phyloP scores from a whole-genome alignment of 1,139 yeast genomes.

The Candida frijolesensis region DNA sequence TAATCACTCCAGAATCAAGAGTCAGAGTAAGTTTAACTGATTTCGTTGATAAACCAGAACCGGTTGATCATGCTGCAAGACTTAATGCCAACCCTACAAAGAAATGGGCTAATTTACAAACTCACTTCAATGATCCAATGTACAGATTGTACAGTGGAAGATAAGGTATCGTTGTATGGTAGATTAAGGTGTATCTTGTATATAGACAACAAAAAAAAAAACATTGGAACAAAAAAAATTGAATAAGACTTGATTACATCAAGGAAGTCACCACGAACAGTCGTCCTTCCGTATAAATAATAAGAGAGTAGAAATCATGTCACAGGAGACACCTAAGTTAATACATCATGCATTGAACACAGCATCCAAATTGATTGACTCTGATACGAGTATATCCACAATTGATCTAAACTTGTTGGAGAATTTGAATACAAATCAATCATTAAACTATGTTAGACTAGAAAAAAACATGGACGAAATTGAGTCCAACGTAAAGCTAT shows the following conservation, averaged over 20 bases:
- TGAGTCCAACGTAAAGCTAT: slow-evolving; percentile 33
- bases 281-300: background rate
- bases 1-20: slow-evolving; percentile 65
- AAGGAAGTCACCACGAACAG: background rate
- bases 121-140: slow-evolving; percentile 48
- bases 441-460: slow-evolving; percentile 56
- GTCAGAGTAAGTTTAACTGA: slow-evolving; percentile 72
- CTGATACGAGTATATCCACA: slow-evolving; percentile 56
- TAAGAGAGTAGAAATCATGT: slow-evolving; percentile 10
- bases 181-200: slow-evolving; percentile 9
- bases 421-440: slow-evolving; percentile 59
- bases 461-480: slow-evolving; percentile 48
- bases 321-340: slow-evolving; percentile 35
- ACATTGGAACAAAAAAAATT: background rate
- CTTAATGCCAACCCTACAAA: slow-evolving; percentile 67
- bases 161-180: slow-evolving; percentile 20
- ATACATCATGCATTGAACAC: slow-evolving; percentile 32
- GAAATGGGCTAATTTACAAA: slow-evolving; percentile 52
- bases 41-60: slow-evolving; percentile 45
- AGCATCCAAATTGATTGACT: slow-evolving; percentile 41
- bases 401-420: slow-evolving; percentile 55
- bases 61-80: slow-evolving; percentile 56
- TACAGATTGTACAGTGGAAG: slow-evolving; percentile 61
- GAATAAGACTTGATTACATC: background rate
- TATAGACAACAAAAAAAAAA: slow-evolving; percentile 6